Evolutionary conservation across 331 rosid genomes (phyloP).

Genomic region (Pyracantha coccinea): DNA sequence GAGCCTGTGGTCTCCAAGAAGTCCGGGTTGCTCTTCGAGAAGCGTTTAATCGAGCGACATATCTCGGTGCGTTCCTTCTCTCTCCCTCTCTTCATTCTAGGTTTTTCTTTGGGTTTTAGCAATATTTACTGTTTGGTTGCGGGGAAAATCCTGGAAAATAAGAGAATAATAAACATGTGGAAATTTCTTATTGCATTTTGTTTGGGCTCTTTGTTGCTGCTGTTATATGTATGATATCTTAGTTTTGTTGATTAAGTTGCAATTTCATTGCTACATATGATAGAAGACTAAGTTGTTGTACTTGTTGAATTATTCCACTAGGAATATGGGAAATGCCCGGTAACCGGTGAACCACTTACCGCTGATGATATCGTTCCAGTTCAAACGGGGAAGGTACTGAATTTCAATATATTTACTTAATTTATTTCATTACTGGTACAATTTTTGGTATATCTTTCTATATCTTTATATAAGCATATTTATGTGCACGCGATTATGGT

Average conservation of each 20-base stretch:
- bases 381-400: slow-evolving; percentile 79
- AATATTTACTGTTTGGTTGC: neutral
- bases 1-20: slow-evolving; percentile 68
- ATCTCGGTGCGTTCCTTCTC: slow-evolving; percentile 39
- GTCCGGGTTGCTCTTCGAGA: slow-evolving; percentile 85
- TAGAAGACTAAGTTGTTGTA: slow-evolving; percentile 3
- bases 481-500: neutral
- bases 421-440: neutral
- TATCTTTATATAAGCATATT: neutral
- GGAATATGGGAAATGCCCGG: slow-evolving; percentile 98
- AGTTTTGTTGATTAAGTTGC: neutral
- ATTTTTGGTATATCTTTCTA: neutral
- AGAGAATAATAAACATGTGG: neutral
- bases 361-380: slow-evolving; percentile 74
- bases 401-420: neutral
- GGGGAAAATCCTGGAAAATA: neutral
- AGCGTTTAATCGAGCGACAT: slow-evolving; percentile 82
- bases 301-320: slow-evolving; percentile 7
- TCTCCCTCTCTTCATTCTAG: slow-evolving; percentile 11
- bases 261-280: slow-evolving; percentile 9
- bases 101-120: slow-evolving; percentile 14
- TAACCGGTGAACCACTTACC: slow-evolving; percentile 79
- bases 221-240: neutral
- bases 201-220: neutral
- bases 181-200: neutral